Evolutionary conservation across 2,329 filamentous ascomycete genomes (phyloP), one percentile per base, ranked within the genome.

Genomic region (Macrophomina pseudophaseolina): DNA sequence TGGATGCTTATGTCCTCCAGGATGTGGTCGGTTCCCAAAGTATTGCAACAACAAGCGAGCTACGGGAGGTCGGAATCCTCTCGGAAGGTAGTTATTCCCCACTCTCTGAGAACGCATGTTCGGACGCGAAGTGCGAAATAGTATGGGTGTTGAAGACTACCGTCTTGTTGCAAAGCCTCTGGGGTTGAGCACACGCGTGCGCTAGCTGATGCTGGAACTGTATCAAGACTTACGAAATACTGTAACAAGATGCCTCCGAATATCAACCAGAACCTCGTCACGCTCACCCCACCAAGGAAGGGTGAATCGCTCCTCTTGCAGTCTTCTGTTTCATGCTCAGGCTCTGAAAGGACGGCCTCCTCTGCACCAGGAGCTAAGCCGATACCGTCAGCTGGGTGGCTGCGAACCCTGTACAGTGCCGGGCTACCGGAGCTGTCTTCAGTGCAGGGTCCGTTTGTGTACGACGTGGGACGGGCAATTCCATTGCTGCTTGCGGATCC

Each of bases 201-300:
- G 38, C 33, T 40, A 42, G 30, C 11, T 62, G 23, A 44, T 12
- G 33, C n/a, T 44, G 38, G 49, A n/a, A 46, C 48, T 42, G 38
- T 46, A 16, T 33, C 12, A 42, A 16, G 32, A 67, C 77, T 70
- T 67, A 80, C 78, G 71, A 80, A 78, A 62, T 79, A 80, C 5
- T 73, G 72, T 60, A 77, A 53, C 30, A 79, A 14, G 8, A 80
- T 75, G 4, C 77, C 76, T 5, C 74, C 75, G 70, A 78, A 79
- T 11, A 79, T 74, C 52, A 73, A 74, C 71, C 76, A 71, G 53
- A 80, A 80, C 38, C 68, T 72, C 49, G 72, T 74, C 48, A 70
- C 72, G 11, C 73, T 74, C 14, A 78, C 69, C 0, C 77, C 77
- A 40, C 72, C 73, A 12, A 79, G 70, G 35, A 76, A 72, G 11